phyloP scores from a whole-genome alignment of 2,329 filamentous ascomycete species.

The Talaromyces sp. region DNA sequence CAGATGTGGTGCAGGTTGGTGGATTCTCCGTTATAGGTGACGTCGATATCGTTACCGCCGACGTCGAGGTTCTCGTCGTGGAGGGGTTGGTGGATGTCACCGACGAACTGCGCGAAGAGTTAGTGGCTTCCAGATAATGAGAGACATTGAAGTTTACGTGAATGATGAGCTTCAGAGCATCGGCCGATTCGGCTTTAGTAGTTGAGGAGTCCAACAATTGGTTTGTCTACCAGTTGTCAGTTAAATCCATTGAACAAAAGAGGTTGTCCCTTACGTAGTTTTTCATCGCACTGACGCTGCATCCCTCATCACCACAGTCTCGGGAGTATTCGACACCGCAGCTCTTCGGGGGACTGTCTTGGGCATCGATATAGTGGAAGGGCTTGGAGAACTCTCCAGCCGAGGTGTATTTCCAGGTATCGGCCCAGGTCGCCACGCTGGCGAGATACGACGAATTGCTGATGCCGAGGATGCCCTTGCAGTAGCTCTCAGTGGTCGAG shows the following conservation, averaged over 20 bases:
- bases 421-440: constrained; percentile 51
- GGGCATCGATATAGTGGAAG: constrained; percentile 49
- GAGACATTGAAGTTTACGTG: constrained; percentile 19
- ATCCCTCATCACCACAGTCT: constrained; percentile 47
- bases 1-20: constrained; percentile 69
- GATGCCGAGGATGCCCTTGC: constrained; percentile 40
- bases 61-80: constrained; percentile 54
- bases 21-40: constrained; percentile 53
- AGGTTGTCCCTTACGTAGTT: constrained; percentile 35
- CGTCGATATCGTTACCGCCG: constrained; percentile 65
- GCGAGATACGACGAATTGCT: constrained; percentile 44
- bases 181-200: constrained; percentile 31
- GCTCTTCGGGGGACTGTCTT: constrained; percentile 41
- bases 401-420: constrained; percentile 45
- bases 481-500: constrained; percentile 38
- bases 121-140: background rate
- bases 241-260: constrained; percentile 5
- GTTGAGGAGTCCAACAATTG: constrained; percentile 26
- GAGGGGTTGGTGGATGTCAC: constrained; percentile 71
- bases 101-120: constrained; percentile 42
- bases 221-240: constrained; percentile 23
- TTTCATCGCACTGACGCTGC: constrained; percentile 49
- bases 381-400: constrained; percentile 43
- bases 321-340: constrained; percentile 48
- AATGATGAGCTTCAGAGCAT: constrained; percentile 47